Percentiles rank a stretch among this genome's conserved stretches.
Conservation (phyloP, 345 rosid species). For the Arabidopsis thaliana region DNA sequence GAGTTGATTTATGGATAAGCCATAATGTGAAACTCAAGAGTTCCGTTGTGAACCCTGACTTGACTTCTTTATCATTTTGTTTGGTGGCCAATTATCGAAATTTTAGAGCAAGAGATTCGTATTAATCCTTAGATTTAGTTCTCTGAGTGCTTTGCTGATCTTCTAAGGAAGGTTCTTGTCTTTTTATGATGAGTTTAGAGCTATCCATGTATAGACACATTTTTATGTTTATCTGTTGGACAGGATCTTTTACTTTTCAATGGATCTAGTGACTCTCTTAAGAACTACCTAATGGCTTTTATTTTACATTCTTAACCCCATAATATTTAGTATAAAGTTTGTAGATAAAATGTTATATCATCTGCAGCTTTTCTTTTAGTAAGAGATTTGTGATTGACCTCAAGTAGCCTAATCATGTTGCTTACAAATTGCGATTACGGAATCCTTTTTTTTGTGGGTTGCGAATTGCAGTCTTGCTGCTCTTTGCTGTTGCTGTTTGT, state of each 20-base stretch:
- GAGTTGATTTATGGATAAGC: constrained; percentile 35
- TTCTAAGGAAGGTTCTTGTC: constrained; percentile 15
- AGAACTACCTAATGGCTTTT: constrained; percentile 2
- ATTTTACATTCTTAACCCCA: background rate
- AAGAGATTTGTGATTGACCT: background rate
- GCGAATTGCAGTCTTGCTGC: constrained; percentile 56
- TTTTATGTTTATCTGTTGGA: background rate
- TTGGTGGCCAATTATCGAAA: constrained; percentile 10
- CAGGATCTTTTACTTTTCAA: constrained; percentile 16
- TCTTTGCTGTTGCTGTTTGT: constrained; percentile 53
- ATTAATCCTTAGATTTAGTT: constrained; percentile 22
- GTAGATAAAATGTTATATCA: background rate
- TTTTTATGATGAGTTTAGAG: constrained; percentile 22
- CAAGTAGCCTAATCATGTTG: constrained; percentile 13
- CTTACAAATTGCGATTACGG: background rate
- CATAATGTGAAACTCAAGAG: background rate
- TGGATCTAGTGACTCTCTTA: constrained; percentile 6
- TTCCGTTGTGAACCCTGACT: background rate
- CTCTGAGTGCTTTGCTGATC: constrained; percentile 13
- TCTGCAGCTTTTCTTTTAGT: constrained; percentile 4
- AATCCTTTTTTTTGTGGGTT: constrained; percentile 10
- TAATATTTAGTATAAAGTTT: background rate
- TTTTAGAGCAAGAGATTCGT: constrained; percentile 18
- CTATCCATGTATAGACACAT: background rate
- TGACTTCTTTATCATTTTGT: background rate